A percentile compares a stretch with the other conserved stretches of the same genome.
Conservation (phyloP, 495 filamentous ascomycete species). For the Podospora australis region DNA sequence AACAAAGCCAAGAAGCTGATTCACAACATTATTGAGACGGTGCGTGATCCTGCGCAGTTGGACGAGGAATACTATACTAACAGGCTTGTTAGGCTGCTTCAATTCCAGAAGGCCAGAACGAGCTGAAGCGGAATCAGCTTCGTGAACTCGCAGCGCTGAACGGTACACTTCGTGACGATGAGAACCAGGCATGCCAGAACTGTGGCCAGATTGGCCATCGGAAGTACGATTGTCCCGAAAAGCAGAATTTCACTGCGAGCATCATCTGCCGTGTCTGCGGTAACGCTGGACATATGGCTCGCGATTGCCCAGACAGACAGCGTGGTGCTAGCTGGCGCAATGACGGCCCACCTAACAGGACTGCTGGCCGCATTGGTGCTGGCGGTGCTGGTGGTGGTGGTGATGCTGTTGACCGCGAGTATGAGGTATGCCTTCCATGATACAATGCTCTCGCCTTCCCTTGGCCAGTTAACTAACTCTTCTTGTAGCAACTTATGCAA, state of each 20-base stretch:
- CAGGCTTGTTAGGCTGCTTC: conserved; percentile 69
- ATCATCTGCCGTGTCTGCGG: conserved; percentile 99
- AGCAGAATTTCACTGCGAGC: conserved; percentile 94
- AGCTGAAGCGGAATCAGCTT: conserved; percentile 96
- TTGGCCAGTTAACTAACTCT: background rate
- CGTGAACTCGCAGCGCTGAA: conserved; percentile 95
- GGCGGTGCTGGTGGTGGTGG: conserved; percentile 54
- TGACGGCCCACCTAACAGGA: conserved; percentile 43
- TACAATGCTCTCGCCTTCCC: background rate
- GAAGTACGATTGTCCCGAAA: conserved; percentile 97
- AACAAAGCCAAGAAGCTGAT: conserved; percentile 97
- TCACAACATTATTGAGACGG: conserved; percentile 96
- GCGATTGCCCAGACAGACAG: conserved; percentile 79
- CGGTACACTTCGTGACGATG: conserved; percentile 95
- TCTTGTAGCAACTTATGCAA: conserved; percentile 83
- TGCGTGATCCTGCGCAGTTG: conserved; percentile 41
- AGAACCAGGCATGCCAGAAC: conserved; percentile 99
- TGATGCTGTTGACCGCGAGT: conserved; percentile 87
- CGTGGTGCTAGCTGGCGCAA: conserved; percentile 90
- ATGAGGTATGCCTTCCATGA: conserved; percentile 74
- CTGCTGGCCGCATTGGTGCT: conserved; percentile 57
- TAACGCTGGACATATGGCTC: conserved; percentile 37
- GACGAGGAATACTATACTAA: conserved; percentile 15
- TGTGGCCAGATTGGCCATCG: conserved; percentile 98
- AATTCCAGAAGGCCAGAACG: conserved; percentile 96